phyloP scores from a whole-genome alignment of 306 rosid genomes.

The Erythrophleum fordii region DNA sequence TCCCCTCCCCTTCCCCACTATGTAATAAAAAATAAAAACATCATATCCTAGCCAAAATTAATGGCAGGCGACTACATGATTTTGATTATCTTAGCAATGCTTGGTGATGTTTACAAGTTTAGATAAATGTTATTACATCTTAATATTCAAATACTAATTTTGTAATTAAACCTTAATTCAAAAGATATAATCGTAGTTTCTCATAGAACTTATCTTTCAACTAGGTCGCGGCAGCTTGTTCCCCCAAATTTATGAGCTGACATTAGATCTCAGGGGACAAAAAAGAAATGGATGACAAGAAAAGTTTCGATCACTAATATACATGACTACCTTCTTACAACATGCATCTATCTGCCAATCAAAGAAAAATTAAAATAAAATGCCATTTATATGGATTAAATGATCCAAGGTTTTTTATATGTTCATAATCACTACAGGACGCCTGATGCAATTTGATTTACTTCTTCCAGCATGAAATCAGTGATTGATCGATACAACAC shows the following conservation, averaged over 20 bases:
- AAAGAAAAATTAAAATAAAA: no score
- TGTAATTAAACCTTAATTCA: neutral
- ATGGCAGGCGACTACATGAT: neutral
- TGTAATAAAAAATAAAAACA: neutral
- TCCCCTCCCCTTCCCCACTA: no score
- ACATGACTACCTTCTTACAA: neutral
- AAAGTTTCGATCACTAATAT: neutral
- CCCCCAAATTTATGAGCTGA: neutral
- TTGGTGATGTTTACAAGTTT: neutral
- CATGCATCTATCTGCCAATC: neutral
- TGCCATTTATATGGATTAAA: neutral
- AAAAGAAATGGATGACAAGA: neutral
- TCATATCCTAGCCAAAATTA: neutral
- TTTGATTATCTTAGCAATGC: neutral
- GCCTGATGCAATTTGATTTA: slow-evolving; percentile 42
- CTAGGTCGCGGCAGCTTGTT: neutral
- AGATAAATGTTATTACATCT: neutral
- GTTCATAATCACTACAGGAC: slow-evolving; percentile 12
- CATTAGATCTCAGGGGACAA: neutral
- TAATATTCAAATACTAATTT: neutral
- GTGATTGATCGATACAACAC: slow-evolving; percentile 80
- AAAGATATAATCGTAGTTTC: neutral
- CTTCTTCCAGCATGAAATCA: slow-evolving; percentile 76
- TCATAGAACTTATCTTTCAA: neutral
- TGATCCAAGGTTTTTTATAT: neutral